Percentiles rank a stretch among this genome's conserved stretches.
Conservation (phyloP, 2,329 filamentous ascomycete species). For the Fusarium virguliforme region DNA sequence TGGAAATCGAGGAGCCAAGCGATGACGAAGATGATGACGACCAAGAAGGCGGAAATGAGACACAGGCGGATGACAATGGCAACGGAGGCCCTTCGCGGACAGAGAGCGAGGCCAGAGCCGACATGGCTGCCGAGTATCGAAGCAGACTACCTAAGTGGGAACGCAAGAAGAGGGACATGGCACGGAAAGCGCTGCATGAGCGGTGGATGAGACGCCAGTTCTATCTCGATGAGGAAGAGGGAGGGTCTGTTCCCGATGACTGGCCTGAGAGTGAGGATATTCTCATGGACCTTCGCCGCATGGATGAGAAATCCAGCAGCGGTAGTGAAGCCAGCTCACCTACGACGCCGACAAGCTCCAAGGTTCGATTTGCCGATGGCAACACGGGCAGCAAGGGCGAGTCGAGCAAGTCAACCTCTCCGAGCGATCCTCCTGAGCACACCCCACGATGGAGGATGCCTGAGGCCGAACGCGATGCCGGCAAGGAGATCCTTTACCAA, state of each 20-base stretch:
- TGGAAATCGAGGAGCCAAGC: constrained; percentile 51
- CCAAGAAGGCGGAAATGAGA: constrained; percentile 46
- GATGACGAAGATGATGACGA: constrained; percentile 52
- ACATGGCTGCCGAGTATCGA: constrained; percentile 57
- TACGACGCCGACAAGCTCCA: constrained; percentile 82
- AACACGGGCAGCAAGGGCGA: constrained; percentile 78
- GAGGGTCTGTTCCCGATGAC: constrained; percentile 74
- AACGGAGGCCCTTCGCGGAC: constrained; percentile 55
- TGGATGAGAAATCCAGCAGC: constrained; percentile 63
- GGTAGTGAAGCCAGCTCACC: constrained; percentile 61
- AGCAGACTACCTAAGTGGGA: constrained; percentile 58
- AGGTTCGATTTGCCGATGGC: constrained; percentile 83
- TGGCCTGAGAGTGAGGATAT: constrained; percentile 76
- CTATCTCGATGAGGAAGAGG: constrained; percentile 90
- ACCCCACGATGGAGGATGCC: constrained; percentile 87
- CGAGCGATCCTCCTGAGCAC: constrained; percentile 79
- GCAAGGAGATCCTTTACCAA: constrained; percentile 91
- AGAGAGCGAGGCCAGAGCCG: constrained; percentile 61
- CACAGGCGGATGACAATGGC: constrained; percentile 47
- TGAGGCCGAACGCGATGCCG: constrained; percentile 85
- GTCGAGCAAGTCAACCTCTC: constrained; percentile 82
- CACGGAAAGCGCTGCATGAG: constrained; percentile 73
- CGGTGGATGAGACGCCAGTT: constrained; percentile 85
- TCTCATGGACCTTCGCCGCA: constrained; percentile 56
- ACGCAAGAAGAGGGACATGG: constrained; percentile 61